A percentile compares a stretch with the other conserved stretches of the same genome.
Evolutionary conservation across 2,329 filamentous ascomycete species (phyloP).

Genomic region (Elsinoe necatrix): DNA sequence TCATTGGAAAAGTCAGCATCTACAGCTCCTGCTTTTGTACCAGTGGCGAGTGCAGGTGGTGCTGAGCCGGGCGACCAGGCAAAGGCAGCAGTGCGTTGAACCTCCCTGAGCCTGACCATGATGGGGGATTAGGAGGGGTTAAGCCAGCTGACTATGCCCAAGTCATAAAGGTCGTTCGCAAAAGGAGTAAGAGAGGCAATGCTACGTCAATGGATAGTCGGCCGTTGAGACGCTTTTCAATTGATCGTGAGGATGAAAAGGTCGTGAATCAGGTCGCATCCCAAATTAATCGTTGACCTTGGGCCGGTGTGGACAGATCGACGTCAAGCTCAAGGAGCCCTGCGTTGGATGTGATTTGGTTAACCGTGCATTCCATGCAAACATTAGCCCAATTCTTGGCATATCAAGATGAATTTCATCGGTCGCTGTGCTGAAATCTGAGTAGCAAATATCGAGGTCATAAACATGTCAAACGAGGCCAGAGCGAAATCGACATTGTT

Average conservation of each 20-base stretch:
- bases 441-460: neutral
- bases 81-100: conserved; percentile 92
- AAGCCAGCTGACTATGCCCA: neutral
- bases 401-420: conserved; percentile 2
- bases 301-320: conserved; percentile 11
- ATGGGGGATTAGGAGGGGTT: conserved; percentile 20
- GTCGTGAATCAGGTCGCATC: conserved; percentile 5
- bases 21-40: conserved; percentile 88
- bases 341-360: neutral
- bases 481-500: conserved; percentile 88
- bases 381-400: neutral
- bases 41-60: conserved; percentile 78
- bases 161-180: conserved; percentile 1
- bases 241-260: neutral
- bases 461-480: conserved; percentile 67
- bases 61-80: conserved; percentile 83
- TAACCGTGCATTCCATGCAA: neutral
- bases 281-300: conserved; percentile 6
- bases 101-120: conserved; percentile 96
- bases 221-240: neutral
- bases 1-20: conserved; percentile 97
- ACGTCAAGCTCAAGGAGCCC: conserved; percentile 10
- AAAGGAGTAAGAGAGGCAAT: conserved; percentile 16
- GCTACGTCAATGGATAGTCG: neutral
- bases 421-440: neutral